Evolutionary conservation across 352 stramenopile genomes (phyloP).

Genomic region (Phytophthora foliorum): DNA sequence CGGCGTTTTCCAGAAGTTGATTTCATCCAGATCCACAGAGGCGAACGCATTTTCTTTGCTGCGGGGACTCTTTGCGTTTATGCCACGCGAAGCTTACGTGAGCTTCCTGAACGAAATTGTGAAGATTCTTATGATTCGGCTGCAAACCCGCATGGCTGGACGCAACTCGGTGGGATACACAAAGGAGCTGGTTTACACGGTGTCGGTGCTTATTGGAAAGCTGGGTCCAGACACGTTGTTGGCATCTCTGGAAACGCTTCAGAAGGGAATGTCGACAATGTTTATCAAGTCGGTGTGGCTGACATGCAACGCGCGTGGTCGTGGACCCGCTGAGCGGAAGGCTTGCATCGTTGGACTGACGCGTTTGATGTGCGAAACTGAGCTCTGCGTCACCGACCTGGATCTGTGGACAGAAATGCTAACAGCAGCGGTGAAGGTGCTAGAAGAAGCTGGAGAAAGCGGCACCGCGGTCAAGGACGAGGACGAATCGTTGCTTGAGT

Average conservation of each 20-base stretch:
- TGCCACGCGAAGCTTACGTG: slow-evolving; percentile 81
- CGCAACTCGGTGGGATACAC: slow-evolving; percentile 86
- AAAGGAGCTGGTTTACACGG: slow-evolving; percentile 93
- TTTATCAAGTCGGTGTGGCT: slow-evolving; percentile 93
- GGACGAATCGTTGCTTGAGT: slow-evolving; percentile 83
- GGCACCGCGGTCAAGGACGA: slow-evolving; percentile 67
- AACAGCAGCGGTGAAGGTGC: slow-evolving; percentile 53
- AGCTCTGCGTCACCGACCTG: slow-evolving; percentile 63
- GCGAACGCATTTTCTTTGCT: slow-evolving; percentile 95
- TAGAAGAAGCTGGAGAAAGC: slow-evolving; percentile 79
- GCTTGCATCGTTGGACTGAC: slow-evolving; percentile 76
- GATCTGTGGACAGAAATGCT: slow-evolving; percentile 68
- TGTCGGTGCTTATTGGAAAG: slow-evolving; percentile 91
- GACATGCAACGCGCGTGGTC: slow-evolving; percentile 79
- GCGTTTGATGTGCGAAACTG: slow-evolving; percentile 79
- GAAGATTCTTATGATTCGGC: slow-evolving; percentile 95
- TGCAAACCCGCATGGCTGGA: slow-evolving; percentile 93
- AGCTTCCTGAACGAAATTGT: slow-evolving; percentile 93
- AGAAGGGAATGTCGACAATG: slow-evolving; percentile 93
- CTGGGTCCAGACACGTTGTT: slow-evolving; percentile 85
- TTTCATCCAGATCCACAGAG: slow-evolving; percentile 95
- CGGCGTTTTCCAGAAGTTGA: slow-evolving; percentile 99
- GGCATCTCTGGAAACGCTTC: slow-evolving; percentile 85
- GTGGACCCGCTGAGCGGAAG: slow-evolving; percentile 71
- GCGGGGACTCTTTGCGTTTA: slow-evolving; percentile 88